Evolutionary conservation across 2,329 filamentous ascomycete species (phyloP), one percentile per base, ranked within the genome.

Genomic region (Nemania diffusa): DNA sequence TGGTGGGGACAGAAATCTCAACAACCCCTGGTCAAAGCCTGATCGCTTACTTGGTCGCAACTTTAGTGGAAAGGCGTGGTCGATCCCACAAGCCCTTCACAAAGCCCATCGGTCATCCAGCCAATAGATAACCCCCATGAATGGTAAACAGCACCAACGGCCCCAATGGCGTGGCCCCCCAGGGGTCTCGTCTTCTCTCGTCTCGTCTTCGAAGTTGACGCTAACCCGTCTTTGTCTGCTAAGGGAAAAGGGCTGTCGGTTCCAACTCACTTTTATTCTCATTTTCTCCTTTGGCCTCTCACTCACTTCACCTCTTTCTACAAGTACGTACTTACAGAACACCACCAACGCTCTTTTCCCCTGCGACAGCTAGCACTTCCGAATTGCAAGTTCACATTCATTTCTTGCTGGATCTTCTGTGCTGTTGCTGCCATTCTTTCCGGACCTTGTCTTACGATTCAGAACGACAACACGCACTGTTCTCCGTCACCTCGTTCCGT

Each of bases 11-110:
- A n/a, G 20, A 62, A 50, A 61, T 42, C 46, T 52, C 57, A 60
- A 11, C 27, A 9, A 42, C 24, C 58, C n/a, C 48, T 1, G 3
- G 40, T 50, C 29, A 34, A 11, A 26, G 13, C 40, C 58, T 44
- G 51, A 59, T 24, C 7, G 44, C 40, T 44, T 17, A 17, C 46
- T 22, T 60, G 57, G 48, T 62, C 37, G 26, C 52, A 20, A 40
- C 27, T 44, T 46, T 48, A 29, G 29, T 60, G 65, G 55, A 56
- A 42, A 62, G 52, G 62, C 44, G 52, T 68, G 68, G 72, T 61
- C 70, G 71, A 74, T 74, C 72, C 69, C 72, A 72, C 73, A 67
- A 66, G 65, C 67, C 56, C n/a, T 15, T 40, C 40, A n/a, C 40
- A 44, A n/a, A 42, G 46, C 68, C 57, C 61, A 48, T 11, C 37